Conservation (phyloP, 1,139 yeast species). For the Magnusiomyces starmeri region DNA sequence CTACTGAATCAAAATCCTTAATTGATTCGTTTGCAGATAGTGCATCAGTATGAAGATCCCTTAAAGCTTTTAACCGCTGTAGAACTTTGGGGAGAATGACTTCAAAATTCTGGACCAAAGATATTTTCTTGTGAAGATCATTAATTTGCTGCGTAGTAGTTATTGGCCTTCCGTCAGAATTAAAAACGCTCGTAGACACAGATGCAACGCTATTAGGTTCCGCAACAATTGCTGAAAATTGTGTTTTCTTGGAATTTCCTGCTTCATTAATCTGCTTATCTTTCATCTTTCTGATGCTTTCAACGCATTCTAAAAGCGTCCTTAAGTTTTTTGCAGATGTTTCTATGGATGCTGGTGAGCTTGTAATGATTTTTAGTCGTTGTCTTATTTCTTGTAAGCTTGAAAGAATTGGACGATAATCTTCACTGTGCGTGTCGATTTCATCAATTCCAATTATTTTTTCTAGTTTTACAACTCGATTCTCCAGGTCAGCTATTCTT, state of each 20-base stretch:
- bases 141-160: constrained; percentile 6
- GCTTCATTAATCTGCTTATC: too few relatives aligned
- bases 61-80: constrained; percentile 9
- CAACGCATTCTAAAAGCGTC: constrained; percentile 4
- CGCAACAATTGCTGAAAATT: background rate
- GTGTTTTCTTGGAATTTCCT: too few relatives aligned
- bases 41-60: constrained; percentile 15
- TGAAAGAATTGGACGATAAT: constrained; percentile 7
- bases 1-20: constrained; percentile 11
- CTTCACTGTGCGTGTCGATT: constrained; percentile 1
- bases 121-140: constrained; percentile 6
- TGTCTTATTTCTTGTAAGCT: constrained; percentile 10
- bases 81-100: constrained; percentile 13
- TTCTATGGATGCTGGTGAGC: constrained; percentile 11
- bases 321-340: constrained; percentile 9
- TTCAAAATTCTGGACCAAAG: constrained; percentile 8
- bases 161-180: background rate
- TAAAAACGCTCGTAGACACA: background rate
- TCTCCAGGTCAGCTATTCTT: constrained; percentile 7
- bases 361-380: constrained; percentile 10
- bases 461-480: constrained; percentile 8
- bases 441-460: constrained; percentile 8
- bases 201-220: background rate
- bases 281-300: constrained; percentile 1
- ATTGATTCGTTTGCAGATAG: constrained; percentile 4